phyloP scores from a whole-genome alignment of 2,329 filamentous ascomycete genomes.

The Talaromyces rugulosus region DNA sequence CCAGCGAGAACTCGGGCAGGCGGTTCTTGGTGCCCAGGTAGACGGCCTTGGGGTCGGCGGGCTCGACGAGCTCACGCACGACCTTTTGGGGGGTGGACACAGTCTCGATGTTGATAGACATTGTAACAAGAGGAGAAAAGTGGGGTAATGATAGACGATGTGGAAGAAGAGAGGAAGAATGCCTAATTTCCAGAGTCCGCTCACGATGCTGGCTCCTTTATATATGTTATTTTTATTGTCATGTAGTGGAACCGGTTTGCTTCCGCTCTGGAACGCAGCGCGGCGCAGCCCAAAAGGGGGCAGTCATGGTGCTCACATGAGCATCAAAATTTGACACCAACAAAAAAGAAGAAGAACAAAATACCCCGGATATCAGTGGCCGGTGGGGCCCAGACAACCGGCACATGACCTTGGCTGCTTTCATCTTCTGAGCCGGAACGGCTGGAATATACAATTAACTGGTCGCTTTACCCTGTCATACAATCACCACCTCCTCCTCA shows the following conservation, averaged over 20 bases:
- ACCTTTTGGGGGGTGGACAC: slow-evolving; percentile 7
- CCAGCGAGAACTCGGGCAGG: slow-evolving; percentile 72
- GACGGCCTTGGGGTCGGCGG: slow-evolving; percentile 23
- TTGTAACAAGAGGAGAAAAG: background rate
- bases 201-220: background rate
- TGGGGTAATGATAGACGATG: background rate
- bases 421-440: background rate
- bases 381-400: background rate
- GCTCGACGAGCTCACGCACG: slow-evolving; percentile 12
- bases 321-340: background rate
- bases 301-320: slow-evolving; percentile 10
- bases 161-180: background rate
- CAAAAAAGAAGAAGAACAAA: background rate
- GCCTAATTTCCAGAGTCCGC: background rate
- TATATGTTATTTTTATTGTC: background rate
- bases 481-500: background rate
- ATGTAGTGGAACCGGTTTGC: background rate
- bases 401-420: slow-evolving; percentile 13
- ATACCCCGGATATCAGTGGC: slow-evolving; percentile 4
- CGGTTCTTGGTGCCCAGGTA: slow-evolving; percentile 30
- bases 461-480: too few relatives aligned
- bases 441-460: too few relatives aligned
- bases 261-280: background rate
- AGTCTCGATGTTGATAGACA: slow-evolving; percentile 14
- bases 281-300: background rate